phyloP scores from a whole-genome alignment of 306 rosid species.

The Calophaca sinica region DNA sequence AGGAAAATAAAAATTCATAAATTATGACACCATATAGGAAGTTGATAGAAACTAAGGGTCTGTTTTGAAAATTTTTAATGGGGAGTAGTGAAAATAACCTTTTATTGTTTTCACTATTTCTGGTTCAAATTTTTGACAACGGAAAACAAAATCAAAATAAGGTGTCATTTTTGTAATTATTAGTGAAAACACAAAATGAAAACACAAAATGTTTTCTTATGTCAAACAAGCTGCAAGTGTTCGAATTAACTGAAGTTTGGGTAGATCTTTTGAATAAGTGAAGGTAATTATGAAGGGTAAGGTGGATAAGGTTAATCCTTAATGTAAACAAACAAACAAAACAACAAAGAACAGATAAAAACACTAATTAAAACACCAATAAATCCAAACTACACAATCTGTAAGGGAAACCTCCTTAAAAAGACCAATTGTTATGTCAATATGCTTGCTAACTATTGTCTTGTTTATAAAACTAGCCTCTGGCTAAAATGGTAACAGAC shows the following conservation, averaged over 20 bases:
- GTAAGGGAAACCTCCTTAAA: slow-evolving; percentile 2
- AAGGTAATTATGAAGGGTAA: neutral
- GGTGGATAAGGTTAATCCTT: slow-evolving; percentile 9
- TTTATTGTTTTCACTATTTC: slow-evolving; percentile 16
- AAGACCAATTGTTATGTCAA: slow-evolving; percentile 19
- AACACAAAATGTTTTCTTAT: neutral
- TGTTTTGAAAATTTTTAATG: neutral
- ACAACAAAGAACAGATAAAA: slow-evolving; percentile 11
- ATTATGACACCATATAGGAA: slow-evolving; percentile 8
- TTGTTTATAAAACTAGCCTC: slow-evolving; percentile 10
- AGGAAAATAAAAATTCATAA: slow-evolving; percentile 19
- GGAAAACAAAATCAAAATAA: neutral
- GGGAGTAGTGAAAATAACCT: neutral
- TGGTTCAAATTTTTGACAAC: neutral
- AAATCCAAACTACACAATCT: slow-evolving; percentile 6
- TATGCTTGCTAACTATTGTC: slow-evolving; percentile 18
- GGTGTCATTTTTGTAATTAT: neutral
- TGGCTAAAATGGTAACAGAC: neutral
- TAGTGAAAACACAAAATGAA: neutral
- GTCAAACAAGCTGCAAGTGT: neutral
- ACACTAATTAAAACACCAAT: neutral
- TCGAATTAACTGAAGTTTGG: slow-evolving; percentile 32
- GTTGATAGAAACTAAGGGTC: slow-evolving; percentile 7
- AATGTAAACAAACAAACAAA: neutral
- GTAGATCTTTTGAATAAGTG: neutral